Base-by-base conservation (phyloP, 164 flowering plant species). In the Santalum album region DNA sequence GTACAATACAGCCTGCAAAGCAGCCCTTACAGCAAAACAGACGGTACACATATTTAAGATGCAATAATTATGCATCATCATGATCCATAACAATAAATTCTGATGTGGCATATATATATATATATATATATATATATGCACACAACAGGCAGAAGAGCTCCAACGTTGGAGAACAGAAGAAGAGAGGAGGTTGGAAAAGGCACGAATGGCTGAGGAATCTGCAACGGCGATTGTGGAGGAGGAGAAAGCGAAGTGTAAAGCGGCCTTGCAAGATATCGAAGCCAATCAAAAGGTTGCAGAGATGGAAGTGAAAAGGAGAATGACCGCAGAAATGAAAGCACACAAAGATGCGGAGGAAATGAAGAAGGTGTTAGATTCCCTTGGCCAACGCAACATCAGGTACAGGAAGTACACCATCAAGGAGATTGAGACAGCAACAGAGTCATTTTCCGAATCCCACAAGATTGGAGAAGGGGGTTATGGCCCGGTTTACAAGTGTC, bases 401-500 rank as follows among this genome's bases (percentile, higher is more conserved):
- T 74, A 67, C 56, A 72, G 82, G 57, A 69, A 55, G 55, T 74
- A 77, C 59, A 53, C 54, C 1, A 64, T 72, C 19, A 68, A 77
- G 27, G 82, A 72, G 55, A 72, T 77, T 29, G 73, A 72, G 56
- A 27, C n/a, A 25, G 79, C 79, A 18, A 77, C 79, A 12, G 65
- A 72, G 7, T 22, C 15, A 49, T 77, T 77, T 38, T 19, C 67
- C 7, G 56, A 60, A 16, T 64, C 71, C 24, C 60, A 40, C 12
- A 75, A 72, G 61, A 72, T 77, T 19, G 79, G 82, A 1, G 82
- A 77, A 66, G 79, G 82, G 32, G 82, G 82, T 9, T 77, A 77
- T 65, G 82, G 82, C 18, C 82, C 79, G 2, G 79, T 77, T n/a
- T 77, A 29, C 18, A 69, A 57, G 50, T 67, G 77, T 27, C 47